phyloP scores from a whole-genome alignment of 495 filamentous ascomycete genomes.

The Hypoxylon cercidicola region DNA sequence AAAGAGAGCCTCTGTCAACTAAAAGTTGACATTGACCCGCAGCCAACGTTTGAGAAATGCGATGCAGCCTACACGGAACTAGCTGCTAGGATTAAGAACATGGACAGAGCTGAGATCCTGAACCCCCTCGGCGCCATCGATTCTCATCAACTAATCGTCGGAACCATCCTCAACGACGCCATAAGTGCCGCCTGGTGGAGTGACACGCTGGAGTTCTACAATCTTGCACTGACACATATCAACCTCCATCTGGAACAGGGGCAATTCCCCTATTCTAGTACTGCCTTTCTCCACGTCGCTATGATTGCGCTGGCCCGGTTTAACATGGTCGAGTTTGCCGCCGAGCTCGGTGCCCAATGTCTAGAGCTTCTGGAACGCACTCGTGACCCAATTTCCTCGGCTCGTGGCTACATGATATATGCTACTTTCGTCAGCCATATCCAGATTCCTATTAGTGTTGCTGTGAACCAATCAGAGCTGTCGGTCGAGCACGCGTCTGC shows the following conservation, averaged over 20 bases:
- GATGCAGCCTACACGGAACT: slow-evolving; percentile 75
- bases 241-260: slow-evolving; percentile 72
- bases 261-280: slow-evolving; percentile 76
- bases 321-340: slow-evolving; percentile 74
- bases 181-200: slow-evolving; percentile 86
- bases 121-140: slow-evolving; percentile 63
- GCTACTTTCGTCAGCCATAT: slow-evolving; percentile 80
- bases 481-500: slow-evolving; percentile 76
- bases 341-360: slow-evolving; percentile 70
- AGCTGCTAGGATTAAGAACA: slow-evolving; percentile 65
- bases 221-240: slow-evolving; percentile 76
- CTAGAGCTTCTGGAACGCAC: slow-evolving; percentile 73
- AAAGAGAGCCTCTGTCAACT: slow-evolving; percentile 74
- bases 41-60: slow-evolving; percentile 77
- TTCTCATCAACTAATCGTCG: slow-evolving; percentile 69
- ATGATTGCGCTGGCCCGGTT: slow-evolving; percentile 79
- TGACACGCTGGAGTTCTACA: slow-evolving; percentile 78
- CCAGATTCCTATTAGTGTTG: slow-evolving; percentile 67
- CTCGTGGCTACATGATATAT: slow-evolving; percentile 76
- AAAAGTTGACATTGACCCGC: slow-evolving; percentile 69
- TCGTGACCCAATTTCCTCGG: slow-evolving; percentile 74
- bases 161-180: slow-evolving; percentile 79
- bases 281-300: slow-evolving; percentile 79
- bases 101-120: slow-evolving; percentile 65
- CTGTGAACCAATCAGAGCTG: slow-evolving; percentile 70